These are phyloP conservation scores for Cudoniella acicularis DNA, from an alignment of 495 filamentous ascomycete genomes.

Conservation along the genomic window DNA sequence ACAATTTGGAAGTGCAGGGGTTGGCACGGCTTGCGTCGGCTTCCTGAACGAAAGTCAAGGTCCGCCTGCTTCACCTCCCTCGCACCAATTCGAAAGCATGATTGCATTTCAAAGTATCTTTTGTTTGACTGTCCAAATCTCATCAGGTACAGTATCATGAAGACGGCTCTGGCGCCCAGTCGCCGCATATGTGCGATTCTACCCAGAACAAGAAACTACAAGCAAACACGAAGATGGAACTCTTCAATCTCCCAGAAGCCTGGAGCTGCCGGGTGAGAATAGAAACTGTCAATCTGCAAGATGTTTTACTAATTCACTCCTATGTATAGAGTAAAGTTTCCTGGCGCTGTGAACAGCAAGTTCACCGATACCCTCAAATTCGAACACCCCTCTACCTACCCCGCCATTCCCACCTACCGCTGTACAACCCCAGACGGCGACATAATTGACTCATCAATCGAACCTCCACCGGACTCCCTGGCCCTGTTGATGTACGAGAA, in stretches of 20 bases:
- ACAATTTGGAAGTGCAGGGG: neutral
- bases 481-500: conserved; percentile 46
- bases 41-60: neutral
- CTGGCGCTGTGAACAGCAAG: conserved; percentile 89
- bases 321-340: conserved; percentile 65
- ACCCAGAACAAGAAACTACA: neutral
- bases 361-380: conserved; percentile 81
- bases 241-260: conserved; percentile 25
- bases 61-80: neutral
- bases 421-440: conserved; percentile 71
- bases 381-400: conserved; percentile 57
- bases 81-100: neutral
- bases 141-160: neutral
- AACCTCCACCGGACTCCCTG: conserved; percentile 54
- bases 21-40: neutral
- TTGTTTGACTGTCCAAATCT: neutral
- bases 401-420: conserved; percentile 57
- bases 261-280: conserved; percentile 20
- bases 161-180: neutral
- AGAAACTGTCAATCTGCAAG: neutral
- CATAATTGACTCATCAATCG: conserved; percentile 71
- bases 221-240: neutral
- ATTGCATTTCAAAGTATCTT: neutral
- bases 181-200: neutral
- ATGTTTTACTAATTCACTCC: neutral